Percentiles rank a stretch among this genome's conserved stretches.
phyloP scores from a whole-genome alignment of 2,329 filamentous ascomycete species.

The Amylocarpus encephaloides region DNA sequence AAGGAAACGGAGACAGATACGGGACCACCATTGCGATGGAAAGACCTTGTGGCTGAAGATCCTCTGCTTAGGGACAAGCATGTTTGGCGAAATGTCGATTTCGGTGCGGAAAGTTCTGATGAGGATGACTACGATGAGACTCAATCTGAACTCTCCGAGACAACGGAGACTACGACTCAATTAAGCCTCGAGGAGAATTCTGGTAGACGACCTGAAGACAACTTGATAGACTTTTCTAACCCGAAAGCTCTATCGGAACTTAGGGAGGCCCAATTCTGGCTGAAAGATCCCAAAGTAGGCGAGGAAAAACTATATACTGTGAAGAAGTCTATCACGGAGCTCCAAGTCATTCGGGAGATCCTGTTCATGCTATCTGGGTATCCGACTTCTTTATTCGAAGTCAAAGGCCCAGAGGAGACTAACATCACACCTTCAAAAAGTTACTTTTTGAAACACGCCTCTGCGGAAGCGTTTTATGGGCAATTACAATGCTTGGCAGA shows the following conservation, averaged over 20 bases:
- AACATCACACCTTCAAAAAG: constrained; percentile 24
- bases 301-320: constrained; percentile 26
- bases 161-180: constrained; percentile 27
- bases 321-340: constrained; percentile 42
- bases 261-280: constrained; percentile 42
- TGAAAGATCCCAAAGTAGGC: constrained; percentile 27
- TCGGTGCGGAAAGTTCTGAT: constrained; percentile 57
- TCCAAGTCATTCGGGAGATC: constrained; percentile 67
- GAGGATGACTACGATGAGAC: constrained; percentile 32
- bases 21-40: constrained; percentile 60
- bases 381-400: constrained; percentile 62
- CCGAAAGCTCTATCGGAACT: constrained; percentile 34
- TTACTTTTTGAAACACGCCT: constrained; percentile 35
- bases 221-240: constrained; percentile 28
- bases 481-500: constrained; percentile 39
- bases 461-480: constrained; percentile 28
- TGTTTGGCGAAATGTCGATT: constrained; percentile 67
- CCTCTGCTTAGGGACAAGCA: constrained; percentile 60
- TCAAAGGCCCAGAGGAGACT: constrained; percentile 34
- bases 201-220: constrained; percentile 29
- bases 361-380: constrained; percentile 82
- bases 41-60: constrained; percentile 71
- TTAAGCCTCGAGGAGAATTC: constrained; percentile 28
- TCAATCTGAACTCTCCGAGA: constrained; percentile 33
- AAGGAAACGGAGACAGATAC: constrained; percentile 39